These are phyloP conservation scores for Trichoderma koningiopsis DNA, from an alignment of 2,329 filamentous ascomycete genomes.

Conservation along the genomic window DNA sequence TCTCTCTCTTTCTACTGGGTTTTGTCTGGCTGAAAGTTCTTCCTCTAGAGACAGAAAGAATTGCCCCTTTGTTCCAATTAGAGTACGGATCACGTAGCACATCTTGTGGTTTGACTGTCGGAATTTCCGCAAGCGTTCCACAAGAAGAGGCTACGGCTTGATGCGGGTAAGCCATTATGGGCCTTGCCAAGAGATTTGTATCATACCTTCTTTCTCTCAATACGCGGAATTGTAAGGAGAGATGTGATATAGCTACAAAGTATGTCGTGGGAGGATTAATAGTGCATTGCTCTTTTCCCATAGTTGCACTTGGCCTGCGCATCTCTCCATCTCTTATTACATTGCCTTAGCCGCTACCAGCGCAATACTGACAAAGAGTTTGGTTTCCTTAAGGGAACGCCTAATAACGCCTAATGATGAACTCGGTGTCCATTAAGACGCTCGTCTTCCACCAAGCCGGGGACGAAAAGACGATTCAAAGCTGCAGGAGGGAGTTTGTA, in stretches of 20 bases:
- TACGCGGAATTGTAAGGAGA: conserved; percentile 35
- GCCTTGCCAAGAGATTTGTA: background rate
- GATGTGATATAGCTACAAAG: conserved; percentile 41
- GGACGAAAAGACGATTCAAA: conserved; percentile 44
- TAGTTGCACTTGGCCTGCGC: conserved; percentile 46
- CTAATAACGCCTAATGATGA: conserved; percentile 35
- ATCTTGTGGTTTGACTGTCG: background rate
- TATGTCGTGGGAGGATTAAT: conserved; percentile 47
- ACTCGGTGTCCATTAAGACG: conserved; percentile 35
- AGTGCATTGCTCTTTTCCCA: conserved; percentile 47
- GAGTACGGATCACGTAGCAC: background rate
- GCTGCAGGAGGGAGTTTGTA: conserved; percentile 37
- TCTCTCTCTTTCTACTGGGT: background rate
- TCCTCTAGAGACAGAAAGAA: background rate
- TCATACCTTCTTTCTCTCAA: background rate
- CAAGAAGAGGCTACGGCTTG: background rate
- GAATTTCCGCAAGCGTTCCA: background rate
- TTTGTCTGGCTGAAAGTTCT: background rate
- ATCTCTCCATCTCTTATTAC: conserved; percentile 42
- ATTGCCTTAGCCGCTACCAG: conserved; percentile 46
- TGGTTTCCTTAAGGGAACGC: conserved; percentile 32
- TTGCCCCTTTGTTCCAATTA: background rate
- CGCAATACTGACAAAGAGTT: conserved; percentile 47
- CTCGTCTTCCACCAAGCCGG: conserved; percentile 39
- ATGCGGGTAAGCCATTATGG: background rate